Evolutionary conservation across 129 eudicot genomes (phyloP).

Genomic region (Artemisia tridentata): DNA sequence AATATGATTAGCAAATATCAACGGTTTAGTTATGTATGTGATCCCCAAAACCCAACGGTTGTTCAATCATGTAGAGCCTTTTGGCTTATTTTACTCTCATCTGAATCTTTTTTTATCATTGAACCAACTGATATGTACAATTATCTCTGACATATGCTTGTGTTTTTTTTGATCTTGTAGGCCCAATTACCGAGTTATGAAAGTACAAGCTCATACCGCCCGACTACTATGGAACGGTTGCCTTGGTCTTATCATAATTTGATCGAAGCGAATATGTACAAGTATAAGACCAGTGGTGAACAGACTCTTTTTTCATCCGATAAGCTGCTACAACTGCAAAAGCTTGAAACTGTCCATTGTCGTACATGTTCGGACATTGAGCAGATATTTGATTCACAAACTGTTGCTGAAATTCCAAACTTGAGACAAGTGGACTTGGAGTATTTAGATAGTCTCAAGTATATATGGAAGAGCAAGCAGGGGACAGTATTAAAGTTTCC

Average conservation of each 20-base stretch:
- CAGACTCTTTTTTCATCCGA: neutral
- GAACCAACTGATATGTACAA: no score
- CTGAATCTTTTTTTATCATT: no score
- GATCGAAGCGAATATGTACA: neutral
- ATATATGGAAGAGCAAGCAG: neutral
- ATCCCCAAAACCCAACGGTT: no score
- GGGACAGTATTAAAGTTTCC: neutral
- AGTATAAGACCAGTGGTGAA: neutral
- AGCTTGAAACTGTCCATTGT: neutral
- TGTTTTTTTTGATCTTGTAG: neutral
- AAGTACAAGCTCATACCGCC: neutral
- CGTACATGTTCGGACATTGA: neutral
- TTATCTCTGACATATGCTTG: no score
- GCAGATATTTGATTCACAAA: neutral
- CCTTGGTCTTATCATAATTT: neutral
- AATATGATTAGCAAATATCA: no score
- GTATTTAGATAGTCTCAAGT: neutral
- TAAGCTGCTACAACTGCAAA: neutral
- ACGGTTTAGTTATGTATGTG: no score
- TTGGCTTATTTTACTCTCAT: no score
- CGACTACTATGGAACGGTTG: neutral
- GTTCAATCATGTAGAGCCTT: no score
- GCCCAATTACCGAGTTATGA: neutral
- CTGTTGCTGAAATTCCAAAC: neutral
- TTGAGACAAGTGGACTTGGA: neutral